Conservation (phyloP, 768 basidiomycete genomes). For the Gyrodon lividus region DNA sequence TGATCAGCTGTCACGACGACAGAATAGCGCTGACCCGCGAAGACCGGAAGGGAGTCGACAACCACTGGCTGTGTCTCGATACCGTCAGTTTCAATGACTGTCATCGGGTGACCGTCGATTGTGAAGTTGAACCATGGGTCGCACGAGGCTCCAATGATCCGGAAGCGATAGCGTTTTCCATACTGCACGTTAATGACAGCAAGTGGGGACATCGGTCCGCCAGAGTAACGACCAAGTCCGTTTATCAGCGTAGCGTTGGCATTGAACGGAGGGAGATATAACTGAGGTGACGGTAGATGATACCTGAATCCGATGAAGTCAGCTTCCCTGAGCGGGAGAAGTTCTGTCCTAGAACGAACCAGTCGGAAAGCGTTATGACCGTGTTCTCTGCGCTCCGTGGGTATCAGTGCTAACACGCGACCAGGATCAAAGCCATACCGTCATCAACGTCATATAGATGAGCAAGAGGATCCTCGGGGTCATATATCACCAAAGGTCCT, state of each 20-base stretch:
- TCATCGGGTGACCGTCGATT: conserved; percentile 22
- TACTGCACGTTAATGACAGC: conserved; percentile 33
- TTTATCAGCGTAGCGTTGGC: conserved; percentile 39
- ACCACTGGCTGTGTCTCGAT: conserved; percentile 22
- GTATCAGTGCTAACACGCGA: conserved; percentile 5
- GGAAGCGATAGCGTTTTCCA: conserved; percentile 35
- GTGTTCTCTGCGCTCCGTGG: conserved; percentile 23
- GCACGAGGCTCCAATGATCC: conserved; percentile 26
- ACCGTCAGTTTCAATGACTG: conserved; percentile 38
- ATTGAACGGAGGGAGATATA: too few relatives aligned
- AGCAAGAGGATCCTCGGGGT: conserved; percentile 23
- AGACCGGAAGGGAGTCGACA: conserved; percentile 38
- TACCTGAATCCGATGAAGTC: too few relatives aligned
- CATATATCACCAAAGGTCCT: conserved; percentile 11
- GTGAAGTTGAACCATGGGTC: conserved; percentile 18
- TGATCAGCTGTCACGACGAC: conserved; percentile 39
- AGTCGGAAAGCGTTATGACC: conserved; percentile 37
- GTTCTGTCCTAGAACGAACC: conserved; percentile 34
- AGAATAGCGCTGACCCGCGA: conserved; percentile 37
- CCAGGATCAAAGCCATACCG: conserved; percentile 9
- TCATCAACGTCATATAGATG: conserved; percentile 40
- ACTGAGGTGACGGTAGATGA: too few relatives aligned
- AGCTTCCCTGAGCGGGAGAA: too few relatives aligned
- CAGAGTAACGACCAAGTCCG: conserved; percentile 34
- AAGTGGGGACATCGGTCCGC: conserved; percentile 26